Conservation (phyloP, 371 early-diverging fungal species). For the Chytridium lagenaria region DNA sequence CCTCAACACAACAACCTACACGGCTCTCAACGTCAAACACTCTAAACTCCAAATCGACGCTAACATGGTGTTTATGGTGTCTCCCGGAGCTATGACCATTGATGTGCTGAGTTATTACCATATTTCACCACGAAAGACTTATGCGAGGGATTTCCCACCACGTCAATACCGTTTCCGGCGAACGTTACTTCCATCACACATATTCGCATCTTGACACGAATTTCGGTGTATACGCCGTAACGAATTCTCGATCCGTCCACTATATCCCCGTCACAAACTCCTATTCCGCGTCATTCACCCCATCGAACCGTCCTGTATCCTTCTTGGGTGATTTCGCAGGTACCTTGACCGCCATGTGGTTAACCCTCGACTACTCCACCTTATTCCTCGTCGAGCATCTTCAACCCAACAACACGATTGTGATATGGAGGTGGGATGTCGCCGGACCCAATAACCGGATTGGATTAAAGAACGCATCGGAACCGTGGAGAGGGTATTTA, state of each 20-base stretch:
- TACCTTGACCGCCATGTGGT: background rate
- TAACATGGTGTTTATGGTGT: background rate
- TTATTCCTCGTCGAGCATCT: constrained; percentile 7
- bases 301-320: background rate
- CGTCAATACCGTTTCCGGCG: background rate
- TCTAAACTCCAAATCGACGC: constrained; percentile 7
- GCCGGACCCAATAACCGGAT: no score
- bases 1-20: background rate
- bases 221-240: background rate
- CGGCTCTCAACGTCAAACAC: background rate
- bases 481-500: no score
- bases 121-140: background rate
- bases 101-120: background rate
- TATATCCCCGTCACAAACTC: background rate
- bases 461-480: no score
- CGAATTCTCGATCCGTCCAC: background rate
- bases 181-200: background rate
- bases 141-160: background rate
- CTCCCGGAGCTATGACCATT: background rate
- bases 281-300: background rate
- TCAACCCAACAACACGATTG: background rate
- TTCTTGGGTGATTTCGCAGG: background rate
- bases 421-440: background rate
- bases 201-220: background rate
- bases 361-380: background rate